Conservation (phyloP, 2,329 filamentous ascomycete genomes). For the Thielaviopsis musarum region DNA sequence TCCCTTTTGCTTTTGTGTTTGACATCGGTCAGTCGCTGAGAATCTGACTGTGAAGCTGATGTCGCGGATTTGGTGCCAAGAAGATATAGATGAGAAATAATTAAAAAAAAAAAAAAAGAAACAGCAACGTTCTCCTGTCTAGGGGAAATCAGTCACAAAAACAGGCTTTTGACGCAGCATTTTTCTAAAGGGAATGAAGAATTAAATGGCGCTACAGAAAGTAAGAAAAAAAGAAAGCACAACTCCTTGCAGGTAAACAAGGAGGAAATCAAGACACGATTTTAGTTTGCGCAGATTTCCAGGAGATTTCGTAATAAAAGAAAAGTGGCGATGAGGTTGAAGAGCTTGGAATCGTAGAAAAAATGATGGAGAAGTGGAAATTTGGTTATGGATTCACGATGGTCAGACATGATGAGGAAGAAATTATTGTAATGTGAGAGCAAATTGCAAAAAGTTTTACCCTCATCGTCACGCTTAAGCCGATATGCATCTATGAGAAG, state of each 20-base stretch:
- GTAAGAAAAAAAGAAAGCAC: neutral
- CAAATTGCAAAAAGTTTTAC: neutral
- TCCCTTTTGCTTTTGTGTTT: neutral
- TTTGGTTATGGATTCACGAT: neutral
- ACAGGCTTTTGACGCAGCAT: neutral
- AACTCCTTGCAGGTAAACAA: neutral
- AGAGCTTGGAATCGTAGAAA: too few relatives aligned
- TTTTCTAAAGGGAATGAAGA: neutral
- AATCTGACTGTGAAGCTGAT: neutral
- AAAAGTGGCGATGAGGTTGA: neutral
- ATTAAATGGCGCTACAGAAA: neutral
- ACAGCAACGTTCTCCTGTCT: neutral
- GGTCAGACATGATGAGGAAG: neutral
- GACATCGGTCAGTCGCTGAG: neutral
- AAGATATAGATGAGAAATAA: neutral
- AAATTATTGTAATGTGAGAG: neutral
- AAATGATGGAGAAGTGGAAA: too few relatives aligned
- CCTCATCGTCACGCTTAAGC: neutral
- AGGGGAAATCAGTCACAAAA: neutral
- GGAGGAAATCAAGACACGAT: neutral
- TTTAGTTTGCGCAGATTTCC: neutral
- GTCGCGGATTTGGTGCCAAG: neutral
- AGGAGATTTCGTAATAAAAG: neutral
- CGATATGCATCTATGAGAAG: neutral
- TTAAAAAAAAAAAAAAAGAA: too few relatives aligned